Evolutionary conservation across 1,284 basidiomycete species (phyloP).

Genomic region (Fomitopsis betulina): DNA sequence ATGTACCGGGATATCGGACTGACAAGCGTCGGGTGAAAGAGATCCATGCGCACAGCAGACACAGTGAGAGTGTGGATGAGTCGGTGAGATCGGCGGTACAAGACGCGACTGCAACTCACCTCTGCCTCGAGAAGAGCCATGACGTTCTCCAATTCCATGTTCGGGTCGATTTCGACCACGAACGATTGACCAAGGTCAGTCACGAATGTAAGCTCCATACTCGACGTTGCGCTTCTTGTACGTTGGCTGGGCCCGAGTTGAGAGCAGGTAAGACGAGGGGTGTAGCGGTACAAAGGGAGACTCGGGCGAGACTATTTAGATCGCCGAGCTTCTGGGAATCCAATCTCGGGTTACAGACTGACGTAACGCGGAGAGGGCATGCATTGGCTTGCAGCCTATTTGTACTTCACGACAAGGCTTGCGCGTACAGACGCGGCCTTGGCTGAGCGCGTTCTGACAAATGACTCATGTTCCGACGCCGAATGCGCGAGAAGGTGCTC

Average conservation of each 20-base stretch:
- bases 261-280: not conserved
- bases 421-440: not conserved
- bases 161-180: conserved; percentile 79
- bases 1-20: conserved; percentile 62
- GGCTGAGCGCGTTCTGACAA: not conserved
- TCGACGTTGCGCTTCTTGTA: conserved; percentile 6
- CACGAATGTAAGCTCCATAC: conserved; percentile 81
- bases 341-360: not conserved
- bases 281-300: not conserved
- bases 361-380: not conserved
- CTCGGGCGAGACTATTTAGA: conserved; percentile 4
- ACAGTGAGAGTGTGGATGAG: not conserved
- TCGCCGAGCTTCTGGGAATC: not conserved
- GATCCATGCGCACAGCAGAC: not conserved
- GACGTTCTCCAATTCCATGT: conserved; percentile 86
- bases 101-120: conserved; percentile 41
- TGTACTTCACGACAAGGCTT: not conserved
- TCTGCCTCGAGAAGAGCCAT: conserved; percentile 89
- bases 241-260: conserved; percentile 1
- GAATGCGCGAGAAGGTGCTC: conserved; percentile 3
- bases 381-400: not conserved
- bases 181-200: conserved; percentile 76
- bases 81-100: conserved; percentile 1
- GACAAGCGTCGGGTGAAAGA: not conserved
- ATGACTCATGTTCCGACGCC: not conserved